These are phyloP conservation scores for Fusarium albidum DNA, from an alignment of 2,329 filamentous ascomycete species.

Conservation along the genomic window DNA sequence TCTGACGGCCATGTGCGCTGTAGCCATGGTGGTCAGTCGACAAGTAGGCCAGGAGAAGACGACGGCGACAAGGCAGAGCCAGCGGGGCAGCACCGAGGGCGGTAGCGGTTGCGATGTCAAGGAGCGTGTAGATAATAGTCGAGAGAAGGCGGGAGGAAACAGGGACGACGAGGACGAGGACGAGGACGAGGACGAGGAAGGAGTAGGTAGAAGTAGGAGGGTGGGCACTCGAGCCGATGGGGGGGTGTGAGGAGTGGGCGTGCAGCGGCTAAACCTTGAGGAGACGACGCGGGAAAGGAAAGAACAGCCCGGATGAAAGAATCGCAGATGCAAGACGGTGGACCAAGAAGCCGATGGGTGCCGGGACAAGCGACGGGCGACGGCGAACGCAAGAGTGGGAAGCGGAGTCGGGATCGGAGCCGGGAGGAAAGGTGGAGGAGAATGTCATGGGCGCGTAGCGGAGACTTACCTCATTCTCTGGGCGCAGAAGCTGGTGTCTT, in stretches of 20 bases:
- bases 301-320: conserved; percentile 21
- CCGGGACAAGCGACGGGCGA: conserved; percentile 20
- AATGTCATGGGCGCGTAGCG: conserved; percentile 10
- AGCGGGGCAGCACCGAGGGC: conserved; percentile 24
- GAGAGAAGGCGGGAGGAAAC: conserved; percentile 28
- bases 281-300: conserved; percentile 26
- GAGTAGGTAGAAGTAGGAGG: conserved; percentile 28
- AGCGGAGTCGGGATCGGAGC: conserved; percentile 33
- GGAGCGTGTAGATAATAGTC: conserved; percentile 17
- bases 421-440: conserved; percentile 23
- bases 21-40: conserved; percentile 41
- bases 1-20: conserved; percentile 62
- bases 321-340: conserved; percentile 32
- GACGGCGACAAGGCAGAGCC: conserved; percentile 9
- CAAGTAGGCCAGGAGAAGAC: conserved; percentile 22
- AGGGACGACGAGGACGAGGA: conserved; percentile 23
- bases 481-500: conserved; percentile 19
- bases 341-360: conserved; percentile 30
- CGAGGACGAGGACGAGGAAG: conserved; percentile 30
- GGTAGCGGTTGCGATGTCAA: conserved; percentile 20
- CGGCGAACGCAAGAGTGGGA: conserved; percentile 20
- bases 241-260: conserved; percentile 25
- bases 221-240: conserved; percentile 23
- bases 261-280: conserved; percentile 36
- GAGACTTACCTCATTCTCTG: conserved; percentile 32